A percentile compares a stretch with the other conserved stretches of the same genome.
Conservation (phyloP, 1,284 basidiomycete species). For the Ustanciosporium gigantosporum region DNA sequence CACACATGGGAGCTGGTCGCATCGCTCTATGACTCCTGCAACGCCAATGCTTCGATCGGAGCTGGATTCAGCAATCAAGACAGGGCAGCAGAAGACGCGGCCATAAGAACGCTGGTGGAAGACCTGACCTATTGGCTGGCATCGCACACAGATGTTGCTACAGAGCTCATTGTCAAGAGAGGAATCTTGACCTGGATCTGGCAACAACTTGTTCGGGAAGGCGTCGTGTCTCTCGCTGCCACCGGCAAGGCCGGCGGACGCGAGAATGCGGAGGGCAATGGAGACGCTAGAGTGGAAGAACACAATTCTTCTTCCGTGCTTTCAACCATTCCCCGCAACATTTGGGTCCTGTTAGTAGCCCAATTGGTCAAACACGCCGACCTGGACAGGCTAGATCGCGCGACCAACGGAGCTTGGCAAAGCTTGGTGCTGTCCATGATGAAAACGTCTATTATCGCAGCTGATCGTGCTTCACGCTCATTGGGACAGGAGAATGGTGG, state of each 20-base stretch:
- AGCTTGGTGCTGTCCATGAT: too few species aligned
- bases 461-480: too few species aligned
- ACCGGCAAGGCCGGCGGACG: neutral
- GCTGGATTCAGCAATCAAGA: constrained; percentile 1
- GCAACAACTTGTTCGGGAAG: constrained; percentile 31
- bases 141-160: constrained; percentile 22
- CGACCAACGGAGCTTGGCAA: constrained; percentile 17
- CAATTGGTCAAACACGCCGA: constrained; percentile 11
- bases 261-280: too few species aligned
- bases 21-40: constrained; percentile 71
- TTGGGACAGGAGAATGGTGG: too few species aligned
- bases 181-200: constrained; percentile 43
- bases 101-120: constrained; percentile 25
- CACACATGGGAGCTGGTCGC: constrained; percentile 86
- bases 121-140: constrained; percentile 28
- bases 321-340: constrained; percentile 3
- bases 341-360: constrained; percentile 12
- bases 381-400: constrained; percentile 27
- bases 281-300: too few species aligned
- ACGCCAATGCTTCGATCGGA: constrained; percentile 58
- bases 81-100: constrained; percentile 17
- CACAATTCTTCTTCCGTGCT: too few species aligned
- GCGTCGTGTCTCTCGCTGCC: constrained; percentile 13
- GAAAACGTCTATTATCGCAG: too few species aligned
- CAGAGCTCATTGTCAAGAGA: constrained; percentile 34